Base-by-base conservation (phyloP, 2,329 filamentous ascomycete genomes). In the Paraphoma chrysanthemicola region DNA sequence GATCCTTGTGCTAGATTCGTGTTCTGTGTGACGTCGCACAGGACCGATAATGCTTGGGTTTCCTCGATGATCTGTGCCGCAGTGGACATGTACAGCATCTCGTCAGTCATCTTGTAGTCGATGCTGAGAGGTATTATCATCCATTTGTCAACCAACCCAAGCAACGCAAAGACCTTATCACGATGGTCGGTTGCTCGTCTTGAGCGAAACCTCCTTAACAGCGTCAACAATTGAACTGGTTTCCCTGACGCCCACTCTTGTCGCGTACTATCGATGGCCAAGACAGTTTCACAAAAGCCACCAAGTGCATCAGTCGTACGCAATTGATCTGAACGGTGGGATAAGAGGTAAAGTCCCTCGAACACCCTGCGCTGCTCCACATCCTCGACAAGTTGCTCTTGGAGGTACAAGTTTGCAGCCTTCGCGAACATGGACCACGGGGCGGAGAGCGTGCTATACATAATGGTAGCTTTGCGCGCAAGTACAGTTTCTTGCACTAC, bases 401-500 rank as follows among this genome's bases (percentile, higher is more conserved):
- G 51, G 9, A 51, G 39, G 38, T 57, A 66, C 8, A 55, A 51
- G 2, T 44, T 31, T n/a, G 65, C 65, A 4, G 65, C 65, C 4
- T 44, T 51, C 12, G 63, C 60, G 28, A 68, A 61, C 63, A 68
- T 65, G 39, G 57, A 52, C 65, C 60, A 68, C 2, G 63, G 65
- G 1, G 65, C 63, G 17, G 65, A 65, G 12, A 66, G 54, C 43
- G 54, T 57, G 31, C 63, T 62, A 39, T 54, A 65, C 10, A 59
- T 57, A 29, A 67, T 55, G 0, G 56, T 66, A 6, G 63, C 65
- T 48, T 63, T 62, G 1, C 42, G 54, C 0, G 65, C 53, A 29
- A 68, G 59, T 9, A 68, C 64, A 10, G 66, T 68, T 31, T 68
- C 66, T 48, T 67, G 66, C 14, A 68, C 50, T 10, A 68, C 58